A percentile compares a stretch with the other conserved stretches of the same genome.
These are phyloP conservation scores for Pseudogymnoascus sp. DNA, from an alignment of 2,329 filamentous ascomycete genomes.

Conservation along the genomic window DNA sequence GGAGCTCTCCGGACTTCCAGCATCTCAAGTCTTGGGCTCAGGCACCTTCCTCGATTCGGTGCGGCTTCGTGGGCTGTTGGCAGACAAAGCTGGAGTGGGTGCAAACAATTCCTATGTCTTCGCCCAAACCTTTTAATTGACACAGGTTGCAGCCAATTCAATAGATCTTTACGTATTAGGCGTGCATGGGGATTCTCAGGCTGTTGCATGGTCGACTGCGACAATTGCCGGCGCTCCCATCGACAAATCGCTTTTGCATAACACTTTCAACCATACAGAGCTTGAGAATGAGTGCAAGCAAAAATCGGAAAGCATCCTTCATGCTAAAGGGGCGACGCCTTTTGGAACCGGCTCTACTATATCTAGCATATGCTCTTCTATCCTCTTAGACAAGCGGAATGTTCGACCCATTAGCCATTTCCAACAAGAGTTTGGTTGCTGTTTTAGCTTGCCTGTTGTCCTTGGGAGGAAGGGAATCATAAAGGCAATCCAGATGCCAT, in stretches of 20 bases:
- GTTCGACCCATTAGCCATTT: conserved; percentile 42
- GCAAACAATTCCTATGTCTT: conserved; percentile 14
- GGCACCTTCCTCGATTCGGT: conserved; percentile 46
- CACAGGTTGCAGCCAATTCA: conserved; percentile 26
- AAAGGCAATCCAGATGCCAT: conserved; percentile 22
- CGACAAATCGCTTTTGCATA: conserved; percentile 25
- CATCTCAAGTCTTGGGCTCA: conserved; percentile 41
- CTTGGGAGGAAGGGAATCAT: conserved; percentile 40
- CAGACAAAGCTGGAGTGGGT: conserved; percentile 32
- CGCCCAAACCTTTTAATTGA: neutral
- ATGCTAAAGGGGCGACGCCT: conserved; percentile 41
- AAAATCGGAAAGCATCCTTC: conserved; percentile 39
- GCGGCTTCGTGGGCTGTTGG: conserved; percentile 37
- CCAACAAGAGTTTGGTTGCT: conserved; percentile 38
- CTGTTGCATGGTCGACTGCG: conserved; percentile 24
- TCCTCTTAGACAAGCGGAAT: conserved; percentile 39
- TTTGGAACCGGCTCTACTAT: conserved; percentile 43
- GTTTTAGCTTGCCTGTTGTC: conserved; percentile 41
- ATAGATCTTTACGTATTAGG: conserved; percentile 38
- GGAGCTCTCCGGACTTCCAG: conserved; percentile 38
- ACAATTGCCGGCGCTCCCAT: conserved; percentile 11
- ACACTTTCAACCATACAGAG: conserved; percentile 25
- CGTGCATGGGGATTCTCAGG: conserved; percentile 40
- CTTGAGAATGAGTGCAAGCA: conserved; percentile 29
- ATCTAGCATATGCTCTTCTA: conserved; percentile 40